Conservation (phyloP, 441 rosid genomes). For the Gossypium schwendimanii region DNA sequence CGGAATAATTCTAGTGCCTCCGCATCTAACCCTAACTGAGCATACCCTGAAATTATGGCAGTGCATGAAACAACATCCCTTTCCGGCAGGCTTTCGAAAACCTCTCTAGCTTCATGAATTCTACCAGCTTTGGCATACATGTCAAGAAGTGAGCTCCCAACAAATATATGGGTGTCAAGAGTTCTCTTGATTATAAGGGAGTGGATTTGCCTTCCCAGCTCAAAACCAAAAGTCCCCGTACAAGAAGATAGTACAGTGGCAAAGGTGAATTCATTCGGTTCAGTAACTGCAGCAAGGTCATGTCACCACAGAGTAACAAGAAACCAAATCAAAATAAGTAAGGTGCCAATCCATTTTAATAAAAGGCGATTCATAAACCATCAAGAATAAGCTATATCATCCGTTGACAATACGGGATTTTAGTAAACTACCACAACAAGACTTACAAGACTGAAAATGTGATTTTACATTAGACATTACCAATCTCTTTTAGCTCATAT, state of each 20-base stretch:
- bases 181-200: conserved; percentile 39
- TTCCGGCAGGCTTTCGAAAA: conserved; percentile 50
- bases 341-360: neutral
- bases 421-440: neutral
- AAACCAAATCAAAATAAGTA: neutral
- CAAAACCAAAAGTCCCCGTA: conserved; percentile 37
- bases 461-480: neutral
- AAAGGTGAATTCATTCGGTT: conserved; percentile 76
- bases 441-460: neutral
- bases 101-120: conserved; percentile 49
- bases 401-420: neutral
- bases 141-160: conserved; percentile 71
- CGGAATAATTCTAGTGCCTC: conserved; percentile 49
- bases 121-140: conserved; percentile 68
- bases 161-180: conserved; percentile 41
- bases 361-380: neutral
- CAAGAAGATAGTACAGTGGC: conserved; percentile 67
- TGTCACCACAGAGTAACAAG: neutral
- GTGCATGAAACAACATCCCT: conserved; percentile 80
- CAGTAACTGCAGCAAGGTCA: conserved; percentile 36
- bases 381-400: neutral
- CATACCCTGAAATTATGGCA: conserved; percentile 57
- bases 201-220: conserved; percentile 53
- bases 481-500: neutral
- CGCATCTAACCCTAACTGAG: conserved; percentile 54